Percentiles rank a stretch among this genome's conserved stretches.
Evolutionary conservation across 345 rosid species (phyloP).

Genomic region (Gossypium stocksii): DNA sequence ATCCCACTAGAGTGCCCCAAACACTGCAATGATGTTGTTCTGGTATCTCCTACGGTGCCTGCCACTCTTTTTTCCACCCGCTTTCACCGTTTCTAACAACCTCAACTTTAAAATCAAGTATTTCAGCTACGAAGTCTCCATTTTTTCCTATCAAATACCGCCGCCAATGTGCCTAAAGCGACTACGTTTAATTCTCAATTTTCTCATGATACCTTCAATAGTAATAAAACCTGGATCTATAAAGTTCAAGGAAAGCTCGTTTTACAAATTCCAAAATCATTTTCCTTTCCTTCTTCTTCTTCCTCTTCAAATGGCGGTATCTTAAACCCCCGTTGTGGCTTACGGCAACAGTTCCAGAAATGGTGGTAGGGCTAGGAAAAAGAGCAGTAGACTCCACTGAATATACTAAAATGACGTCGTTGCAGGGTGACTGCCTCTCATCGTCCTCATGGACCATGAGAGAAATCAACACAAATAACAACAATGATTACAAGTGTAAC

Average conservation of each 20-base stretch:
- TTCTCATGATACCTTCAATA: constrained; percentile 17
- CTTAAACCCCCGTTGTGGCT: constrained; percentile 26
- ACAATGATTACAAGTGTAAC: too few species aligned
- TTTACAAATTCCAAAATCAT: constrained; percentile 29
- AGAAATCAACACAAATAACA: too few species aligned
- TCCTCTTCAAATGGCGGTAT: neutral
- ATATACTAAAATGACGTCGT: too few species aligned
- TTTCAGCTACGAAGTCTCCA: constrained; percentile 47
- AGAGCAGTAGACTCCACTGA: too few species aligned
- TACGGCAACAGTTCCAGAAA: constrained; percentile 28
- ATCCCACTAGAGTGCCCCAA: constrained; percentile 30
- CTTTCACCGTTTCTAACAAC: neutral
- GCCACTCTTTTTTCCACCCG: constrained; percentile 7
- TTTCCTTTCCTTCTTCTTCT: constrained; percentile 11
- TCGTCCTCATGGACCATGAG: too few species aligned
- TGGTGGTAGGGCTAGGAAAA: too few species aligned
- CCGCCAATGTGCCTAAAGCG: constrained; percentile 17
- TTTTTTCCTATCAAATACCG: constrained; percentile 17
- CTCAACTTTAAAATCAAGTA: constrained; percentile 37
- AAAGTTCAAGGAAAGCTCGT: constrained; percentile 35
- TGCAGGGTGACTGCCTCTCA: too few species aligned
- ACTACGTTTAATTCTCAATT: constrained; percentile 28
- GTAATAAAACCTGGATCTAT: constrained; percentile 17
- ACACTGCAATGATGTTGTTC: constrained; percentile 51
- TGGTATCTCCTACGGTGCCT: constrained; percentile 28